These are phyloP conservation scores for Elaphomyces granulatus DNA, from an alignment of 495 filamentous ascomycete species.

Conservation along the genomic window DNA sequence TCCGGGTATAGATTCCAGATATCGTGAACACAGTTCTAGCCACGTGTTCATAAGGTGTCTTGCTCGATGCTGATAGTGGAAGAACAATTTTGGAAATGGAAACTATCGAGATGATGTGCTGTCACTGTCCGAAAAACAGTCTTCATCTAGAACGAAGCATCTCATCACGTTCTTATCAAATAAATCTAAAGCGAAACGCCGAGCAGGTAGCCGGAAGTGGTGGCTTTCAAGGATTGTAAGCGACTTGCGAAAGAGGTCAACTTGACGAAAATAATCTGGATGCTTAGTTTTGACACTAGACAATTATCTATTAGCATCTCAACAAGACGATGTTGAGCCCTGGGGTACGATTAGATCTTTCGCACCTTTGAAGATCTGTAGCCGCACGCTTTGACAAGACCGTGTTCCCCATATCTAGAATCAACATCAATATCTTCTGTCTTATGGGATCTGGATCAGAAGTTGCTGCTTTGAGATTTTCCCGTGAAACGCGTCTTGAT, in stretches of 20 bases:
- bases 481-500: constrained; percentile 25
- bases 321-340: constrained; percentile 4
- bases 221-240: constrained; percentile 79
- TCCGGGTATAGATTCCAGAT: too few species aligned
- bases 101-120: constrained; percentile 17
- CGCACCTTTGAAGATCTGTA: constrained; percentile 50
- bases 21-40: too few species aligned
- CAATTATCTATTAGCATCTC: too few species aligned
- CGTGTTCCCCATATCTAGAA: constrained; percentile 78
- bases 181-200: constrained; percentile 79
- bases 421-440: constrained; percentile 59
- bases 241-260: constrained; percentile 65
- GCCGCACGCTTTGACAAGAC: constrained; percentile 68
- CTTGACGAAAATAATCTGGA: constrained; percentile 56
- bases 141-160: constrained; percentile 59
- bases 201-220: constrained; percentile 70
- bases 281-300: constrained; percentile 53
- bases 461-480: constrained; percentile 31
- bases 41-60: too few species aligned
- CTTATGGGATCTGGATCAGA: constrained; percentile 52
- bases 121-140: constrained; percentile 33
- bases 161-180: constrained; percentile 84
- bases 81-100: too few species aligned
- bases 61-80: too few species aligned
- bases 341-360: background rate